These are phyloP conservation scores for Closterium sp. DNA, from an alignment of 139 green algal species.

Conservation along the genomic window DNA sequence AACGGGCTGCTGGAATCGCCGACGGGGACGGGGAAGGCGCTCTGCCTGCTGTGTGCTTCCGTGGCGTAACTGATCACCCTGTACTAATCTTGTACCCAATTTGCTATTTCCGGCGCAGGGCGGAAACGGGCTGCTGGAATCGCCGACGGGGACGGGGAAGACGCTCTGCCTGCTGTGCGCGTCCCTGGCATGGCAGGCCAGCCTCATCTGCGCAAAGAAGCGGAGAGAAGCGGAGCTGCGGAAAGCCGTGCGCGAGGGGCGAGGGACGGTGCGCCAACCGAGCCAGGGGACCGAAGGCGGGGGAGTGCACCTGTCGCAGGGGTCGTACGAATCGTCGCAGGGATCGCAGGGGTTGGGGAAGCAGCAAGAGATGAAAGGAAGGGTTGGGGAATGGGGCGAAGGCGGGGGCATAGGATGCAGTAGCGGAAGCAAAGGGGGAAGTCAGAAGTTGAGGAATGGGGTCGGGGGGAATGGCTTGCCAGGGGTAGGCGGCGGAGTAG, in stretches of 20 bases:
- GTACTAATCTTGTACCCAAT: neutral
- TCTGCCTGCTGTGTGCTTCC: constrained; percentile 93
- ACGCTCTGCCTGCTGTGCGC: constrained; percentile 96
- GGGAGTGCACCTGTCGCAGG: too few relatives aligned
- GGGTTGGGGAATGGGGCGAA: too few relatives aligned
- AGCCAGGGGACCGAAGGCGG: neutral
- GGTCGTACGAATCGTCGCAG: too few relatives aligned
- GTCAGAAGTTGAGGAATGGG: neutral
- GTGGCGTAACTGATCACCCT: neutral
- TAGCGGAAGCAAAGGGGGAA: neutral
- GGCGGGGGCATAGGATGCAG: neutral
- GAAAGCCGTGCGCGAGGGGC: constrained; percentile 46
- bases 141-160: constrained; percentile 93
- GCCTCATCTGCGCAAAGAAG: neutral
- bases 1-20: constrained; percentile 83
- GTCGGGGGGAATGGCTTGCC: neutral
- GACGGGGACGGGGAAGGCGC: constrained; percentile 94
- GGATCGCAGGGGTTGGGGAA: too few relatives aligned
- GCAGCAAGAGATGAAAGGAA: too few relatives aligned
- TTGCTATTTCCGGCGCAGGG: constrained; percentile 31
- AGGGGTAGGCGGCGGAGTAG: neutral
- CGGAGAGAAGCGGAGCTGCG: neutral
- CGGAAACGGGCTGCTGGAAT: constrained; percentile 76
- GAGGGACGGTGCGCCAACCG: neutral
- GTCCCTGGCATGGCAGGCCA: constrained; percentile 77